A percentile compares a stretch with the other conserved stretches of the same genome.
Conservation (phyloP, 768 basidiomycete genomes). For the Guyanaporus albipodus region DNA sequence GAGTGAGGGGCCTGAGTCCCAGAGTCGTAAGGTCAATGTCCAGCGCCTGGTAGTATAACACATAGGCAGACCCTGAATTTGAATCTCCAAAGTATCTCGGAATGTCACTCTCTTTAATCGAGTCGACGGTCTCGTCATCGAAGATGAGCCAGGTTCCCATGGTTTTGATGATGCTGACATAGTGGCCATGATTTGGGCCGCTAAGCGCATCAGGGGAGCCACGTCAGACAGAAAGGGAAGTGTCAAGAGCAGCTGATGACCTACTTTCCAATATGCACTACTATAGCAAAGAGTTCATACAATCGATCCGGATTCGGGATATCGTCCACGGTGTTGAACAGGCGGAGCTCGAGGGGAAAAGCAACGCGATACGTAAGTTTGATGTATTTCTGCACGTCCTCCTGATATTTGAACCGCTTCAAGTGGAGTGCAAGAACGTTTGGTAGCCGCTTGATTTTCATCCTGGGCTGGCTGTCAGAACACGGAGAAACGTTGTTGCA, state of each 20-base stretch:
- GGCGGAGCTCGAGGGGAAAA: constrained; percentile 89
- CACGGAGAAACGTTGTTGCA: neutral
- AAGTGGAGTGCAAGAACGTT: constrained; percentile 94
- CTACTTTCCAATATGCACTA: constrained; percentile 98
- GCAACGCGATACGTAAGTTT: constrained; percentile 96
- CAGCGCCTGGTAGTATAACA: constrained; percentile 93
- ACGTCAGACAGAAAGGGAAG: constrained; percentile 10
- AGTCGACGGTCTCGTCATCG: constrained; percentile 90
- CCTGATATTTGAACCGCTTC: constrained; percentile 99
- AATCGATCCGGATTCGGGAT: constrained; percentile 86
- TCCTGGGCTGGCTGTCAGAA: constrained; percentile 45
- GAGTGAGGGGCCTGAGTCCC: constrained; percentile 49
- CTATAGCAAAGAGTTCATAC: constrained; percentile 93
- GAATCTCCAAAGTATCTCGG: constrained; percentile 93
- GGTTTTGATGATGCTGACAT: constrained; percentile 91
- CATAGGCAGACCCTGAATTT: constrained; percentile 85
- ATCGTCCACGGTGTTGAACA: constrained; percentile 97
- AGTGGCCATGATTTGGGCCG: constrained; percentile 98
- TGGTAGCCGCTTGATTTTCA: constrained; percentile 98
- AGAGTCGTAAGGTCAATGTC: constrained; percentile 76
- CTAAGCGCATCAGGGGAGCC: constrained; percentile 38
- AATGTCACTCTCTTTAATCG: constrained; percentile 87
- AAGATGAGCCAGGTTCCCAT: constrained; percentile 85
- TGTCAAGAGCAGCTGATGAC: constrained; percentile 34
- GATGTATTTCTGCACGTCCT: constrained; percentile 84